Evolutionary conservation across 2,329 filamentous ascomycete genomes (phyloP).

Genomic region (Aspergillus luchuensis): DNA sequence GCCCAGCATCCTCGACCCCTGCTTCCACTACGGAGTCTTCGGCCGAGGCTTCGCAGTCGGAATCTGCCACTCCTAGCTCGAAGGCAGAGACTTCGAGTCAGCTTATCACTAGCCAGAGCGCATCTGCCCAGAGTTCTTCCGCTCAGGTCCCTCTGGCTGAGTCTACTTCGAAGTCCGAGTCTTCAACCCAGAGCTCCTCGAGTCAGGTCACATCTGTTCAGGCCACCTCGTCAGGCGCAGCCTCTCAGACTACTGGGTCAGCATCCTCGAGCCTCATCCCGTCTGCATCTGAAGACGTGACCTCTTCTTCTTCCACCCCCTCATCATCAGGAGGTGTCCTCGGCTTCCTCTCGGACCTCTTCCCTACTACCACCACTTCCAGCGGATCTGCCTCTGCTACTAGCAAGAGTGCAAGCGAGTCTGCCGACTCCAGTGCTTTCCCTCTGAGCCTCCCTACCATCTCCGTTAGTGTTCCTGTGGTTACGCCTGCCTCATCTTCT

Average conservation of each 20-base stretch:
- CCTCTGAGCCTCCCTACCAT: slow-evolving; percentile 23
- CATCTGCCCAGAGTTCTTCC: slow-evolving; percentile 3
- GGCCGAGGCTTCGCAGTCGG: background rate
- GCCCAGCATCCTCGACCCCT: background rate
- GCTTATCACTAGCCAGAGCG: background rate
- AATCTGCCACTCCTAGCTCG: background rate
- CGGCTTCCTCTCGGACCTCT: background rate
- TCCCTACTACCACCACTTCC: background rate
- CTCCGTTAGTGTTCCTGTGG: slow-evolving; percentile 30
- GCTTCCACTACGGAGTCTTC: background rate
- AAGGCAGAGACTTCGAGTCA: background rate
- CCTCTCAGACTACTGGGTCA: slow-evolving; percentile 1
- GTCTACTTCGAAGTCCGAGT: background rate
- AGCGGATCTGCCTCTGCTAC: background rate
- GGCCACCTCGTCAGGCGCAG: background rate
- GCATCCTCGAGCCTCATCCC: background rate
- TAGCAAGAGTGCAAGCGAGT: slow-evolving; percentile 1
- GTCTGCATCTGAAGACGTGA: background rate
- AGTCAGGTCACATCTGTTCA: background rate
- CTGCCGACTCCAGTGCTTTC: slow-evolving; percentile 1
- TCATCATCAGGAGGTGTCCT: slow-evolving; percentile 7
- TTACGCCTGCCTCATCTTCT: slow-evolving; percentile 14
- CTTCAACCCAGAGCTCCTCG: background rate
- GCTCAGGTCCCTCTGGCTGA: background rate
- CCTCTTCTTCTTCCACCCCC: slow-evolving; percentile 4